A percentile compares a stretch with the other conserved stretches of the same genome.
phyloP scores from a whole-genome alignment of 805 yeast genomes.

The Alloascoidea hylecoeti region DNA sequence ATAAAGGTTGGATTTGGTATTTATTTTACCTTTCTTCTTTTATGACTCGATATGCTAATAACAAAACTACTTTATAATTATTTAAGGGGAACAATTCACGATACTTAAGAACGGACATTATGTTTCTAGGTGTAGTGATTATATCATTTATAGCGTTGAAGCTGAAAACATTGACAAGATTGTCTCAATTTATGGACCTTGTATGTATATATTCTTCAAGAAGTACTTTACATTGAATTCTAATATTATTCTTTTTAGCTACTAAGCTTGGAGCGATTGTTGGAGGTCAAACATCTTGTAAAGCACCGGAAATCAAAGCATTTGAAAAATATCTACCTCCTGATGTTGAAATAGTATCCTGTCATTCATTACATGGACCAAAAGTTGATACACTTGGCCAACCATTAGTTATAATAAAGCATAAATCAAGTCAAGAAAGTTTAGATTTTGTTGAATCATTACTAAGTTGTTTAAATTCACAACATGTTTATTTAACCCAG shows the following conservation, averaged over 20 bases:
- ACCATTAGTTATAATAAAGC: constrained; percentile 78
- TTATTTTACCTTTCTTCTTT: background rate
- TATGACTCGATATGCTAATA: background rate
- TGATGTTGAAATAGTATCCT: constrained; percentile 72
- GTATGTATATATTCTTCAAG: constrained; percentile 8
- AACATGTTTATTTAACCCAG: constrained; percentile 66
- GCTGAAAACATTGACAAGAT: constrained; percentile 72
- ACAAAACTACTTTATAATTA: background rate
- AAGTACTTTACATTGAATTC: background rate
- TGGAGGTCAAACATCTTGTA: constrained; percentile 98
- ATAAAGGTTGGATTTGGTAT: constrained; percentile 20
- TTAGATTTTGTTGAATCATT: constrained; percentile 48
- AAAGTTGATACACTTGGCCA: constrained; percentile 80
- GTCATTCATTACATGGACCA: constrained; percentile 95
- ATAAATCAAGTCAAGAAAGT: constrained; percentile 39
- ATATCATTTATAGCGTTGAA: constrained; percentile 82
- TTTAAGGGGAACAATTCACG: constrained; percentile 2
- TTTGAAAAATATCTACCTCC: constrained; percentile 62
- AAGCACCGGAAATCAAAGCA: constrained; percentile 78
- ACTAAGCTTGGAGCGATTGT: constrained; percentile 81
- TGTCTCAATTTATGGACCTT: constrained; percentile 68
- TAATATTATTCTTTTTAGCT: constrained; percentile 15
- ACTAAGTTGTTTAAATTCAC: constrained; percentile 64
- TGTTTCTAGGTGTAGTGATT: constrained; percentile 74
- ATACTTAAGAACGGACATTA: constrained; percentile 68